Evolutionary conservation across 192 early-diverging fungal genomes (phyloP), one percentile per base, ranked within the genome.

Genomic region (Entomortierella chlamydospora): DNA sequence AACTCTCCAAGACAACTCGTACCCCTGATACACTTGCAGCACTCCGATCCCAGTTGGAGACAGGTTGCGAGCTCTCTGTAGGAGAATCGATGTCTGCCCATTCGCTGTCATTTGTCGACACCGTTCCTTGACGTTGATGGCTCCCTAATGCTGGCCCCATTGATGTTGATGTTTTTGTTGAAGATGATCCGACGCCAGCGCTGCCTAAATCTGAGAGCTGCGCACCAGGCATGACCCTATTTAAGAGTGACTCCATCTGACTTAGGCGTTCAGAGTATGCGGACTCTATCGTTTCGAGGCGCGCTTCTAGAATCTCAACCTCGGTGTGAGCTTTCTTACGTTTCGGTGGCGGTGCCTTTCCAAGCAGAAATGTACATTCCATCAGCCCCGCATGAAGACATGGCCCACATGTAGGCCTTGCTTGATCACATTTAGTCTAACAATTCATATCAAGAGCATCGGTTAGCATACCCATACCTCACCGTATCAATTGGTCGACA

Each of bases 371-470:
- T 12, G 74, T 78, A 26, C 74, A 78, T 34, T 78, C 74, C 74
- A 78, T 69, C 10, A 78, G 42, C 43, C 74, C 74, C 22, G 74
- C 74, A 58, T 70, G 51, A 22, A 69, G 15, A 47, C 74, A 78
- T 4, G 74, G 74, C 42, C 74, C 74, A 54, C 74, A 78, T 20
- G 66, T 70, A 12, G 74, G 74, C 7, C 33, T 56, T 23, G 61
- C 74, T 22, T 78, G 74, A 37, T 78, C 74, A 47, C 74, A 78
- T 69, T 78, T 78, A n/a, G 74, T 78, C 74, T 78, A 61, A 9
- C 12, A 53, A 7, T 22, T n/a, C n/a, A n/a, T n/a, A n/a, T n/a
- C n/a, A n/a, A n/a, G n/a, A n/a, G n/a, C n/a, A n/a, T n/a, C n/a
- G n/a, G n/a, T n/a, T n/a, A n/a, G n/a, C n/a, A n/a, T n/a, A n/a